Evolutionary conservation across 1,284 basidiomycete genomes (phyloP), one percentile per base, ranked within the genome.

Genomic region (Tilletia horrida): DNA sequence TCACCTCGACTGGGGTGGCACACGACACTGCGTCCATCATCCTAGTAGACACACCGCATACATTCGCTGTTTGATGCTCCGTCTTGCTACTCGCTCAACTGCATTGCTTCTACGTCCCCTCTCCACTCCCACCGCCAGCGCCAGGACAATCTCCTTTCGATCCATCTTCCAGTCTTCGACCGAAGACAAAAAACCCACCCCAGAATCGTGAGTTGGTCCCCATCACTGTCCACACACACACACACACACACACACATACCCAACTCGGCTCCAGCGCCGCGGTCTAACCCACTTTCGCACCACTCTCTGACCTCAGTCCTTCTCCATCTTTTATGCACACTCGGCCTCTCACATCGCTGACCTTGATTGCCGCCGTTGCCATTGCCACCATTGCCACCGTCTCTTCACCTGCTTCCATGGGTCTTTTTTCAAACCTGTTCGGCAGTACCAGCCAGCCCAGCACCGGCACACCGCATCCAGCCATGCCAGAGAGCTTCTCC

Each of bases 401-500:
- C 27, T 48, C 63, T 21, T 31, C 63, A 42, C 43, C n/a, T 29
- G 27, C 35, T 40, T 40, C 29, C 27, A 59, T 59, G 55, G 18
- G 27, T 27, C 48, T 64, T 35, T 23, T 48, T 25, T 52, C 62
- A 25, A 29, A 40, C 14, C 48, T 47, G 29, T 63, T 52, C 27
- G 44, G 44, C 40, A 29, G n/a, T 11, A 31, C 9, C 21, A 63
- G 45, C 27, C n/a, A n/a, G n/a, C 7, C 31, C 23, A 62, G 45
- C 61, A 47, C 44, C 21, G 44, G 45, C 11, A 63, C 9, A 3
- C 48, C 62, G 11, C 62, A 47, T 42, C 25, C 45, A 63, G 44
- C 62, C 48, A 63, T 52, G 44, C 35, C 63, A 23, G 31, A 52
- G 3, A 35, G 31, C 55, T 67, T 29, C 43, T 27, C 66, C 44